These are phyloP conservation scores for Candida frijolesensis DNA, from an alignment of 1,139 yeast species.

Conservation along the genomic window DNA sequence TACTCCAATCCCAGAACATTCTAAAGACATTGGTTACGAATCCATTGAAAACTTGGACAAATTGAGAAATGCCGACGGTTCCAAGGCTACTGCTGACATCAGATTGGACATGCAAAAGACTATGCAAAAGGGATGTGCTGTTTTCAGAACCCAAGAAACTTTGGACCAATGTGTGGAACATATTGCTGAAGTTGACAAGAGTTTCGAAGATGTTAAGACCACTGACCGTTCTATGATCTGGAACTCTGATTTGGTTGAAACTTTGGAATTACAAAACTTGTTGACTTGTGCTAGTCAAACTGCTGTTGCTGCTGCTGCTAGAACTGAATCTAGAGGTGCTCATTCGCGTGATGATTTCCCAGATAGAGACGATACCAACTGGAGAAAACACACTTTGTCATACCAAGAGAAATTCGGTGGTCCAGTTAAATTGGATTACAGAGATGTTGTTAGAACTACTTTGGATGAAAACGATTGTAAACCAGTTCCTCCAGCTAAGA, in stretches of 20 bases:
- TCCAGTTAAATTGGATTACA: slow-evolving; percentile 75
- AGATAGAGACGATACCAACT: slow-evolving; percentile 89
- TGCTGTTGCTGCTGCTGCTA: slow-evolving; percentile 90
- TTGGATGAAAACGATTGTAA: slow-evolving; percentile 92
- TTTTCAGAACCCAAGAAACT: slow-evolving; percentile 91
- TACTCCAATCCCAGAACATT: slow-evolving; percentile 71
- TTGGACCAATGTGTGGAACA: slow-evolving; percentile 89
- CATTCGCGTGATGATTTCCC: slow-evolving; percentile 99
- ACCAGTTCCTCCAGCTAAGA: slow-evolving; percentile 94
- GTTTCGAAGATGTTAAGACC: slow-evolving; percentile 71
- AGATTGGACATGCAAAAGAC: slow-evolving; percentile 92
- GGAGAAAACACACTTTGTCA: slow-evolving; percentile 98
- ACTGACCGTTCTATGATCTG: slow-evolving; percentile 98
- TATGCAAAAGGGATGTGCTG: slow-evolving; percentile 97
- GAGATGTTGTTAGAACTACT: slow-evolving; percentile 81
- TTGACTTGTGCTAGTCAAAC: slow-evolving; percentile 97
- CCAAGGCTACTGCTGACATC: slow-evolving; percentile 81
- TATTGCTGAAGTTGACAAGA: slow-evolving; percentile 73
- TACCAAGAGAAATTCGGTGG: slow-evolving; percentile 82
- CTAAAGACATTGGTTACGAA: slow-evolving; percentile 86
- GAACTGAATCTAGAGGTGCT: slow-evolving; percentile 98
- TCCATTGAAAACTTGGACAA: slow-evolving; percentile 89
- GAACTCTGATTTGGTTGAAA: slow-evolving; percentile 96
- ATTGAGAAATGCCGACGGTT: slow-evolving; percentile 83
- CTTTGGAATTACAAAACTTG: slow-evolving; percentile 94